Conservation (phyloP, 768 basidiomycete genomes). For the Gelatoporia subvermispora region DNA sequence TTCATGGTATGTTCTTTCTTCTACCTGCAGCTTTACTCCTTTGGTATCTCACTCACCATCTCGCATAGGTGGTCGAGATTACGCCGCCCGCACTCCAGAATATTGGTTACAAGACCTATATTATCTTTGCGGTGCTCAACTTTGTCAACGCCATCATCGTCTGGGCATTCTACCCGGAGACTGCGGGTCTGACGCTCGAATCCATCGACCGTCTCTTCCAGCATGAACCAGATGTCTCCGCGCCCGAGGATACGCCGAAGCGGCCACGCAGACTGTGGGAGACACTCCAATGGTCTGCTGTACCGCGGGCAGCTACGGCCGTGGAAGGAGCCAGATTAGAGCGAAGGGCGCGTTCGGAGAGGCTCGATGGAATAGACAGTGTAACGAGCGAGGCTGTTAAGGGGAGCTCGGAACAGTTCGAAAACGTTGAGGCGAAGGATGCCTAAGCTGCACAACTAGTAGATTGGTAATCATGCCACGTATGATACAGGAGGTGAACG, state of each 20-base stretch:
- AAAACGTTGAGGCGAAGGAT: background rate
- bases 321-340: background rate
- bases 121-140: conserved; percentile 42
- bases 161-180: conserved; percentile 27
- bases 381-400: background rate
- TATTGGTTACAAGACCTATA: conserved; percentile 39
- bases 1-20: conserved; percentile 1
- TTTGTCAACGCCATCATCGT: conserved; percentile 39
- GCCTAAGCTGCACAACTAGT: too few relatives aligned
- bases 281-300: background rate
- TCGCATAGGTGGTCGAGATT: conserved; percentile 32
- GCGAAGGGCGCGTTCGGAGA: background rate
- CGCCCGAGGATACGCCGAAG: background rate
- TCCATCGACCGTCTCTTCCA: conserved; percentile 6
- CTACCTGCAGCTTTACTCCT: background rate
- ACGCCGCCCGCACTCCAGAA: conserved; percentile 39
- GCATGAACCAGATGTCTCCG: background rate
- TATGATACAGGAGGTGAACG: too few relatives aligned
- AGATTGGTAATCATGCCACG: too few relatives aligned
- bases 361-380: background rate
- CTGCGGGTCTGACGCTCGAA: conserved; percentile 2
- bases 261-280: background rate
- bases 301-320: background rate
- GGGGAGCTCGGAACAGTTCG: background rate
- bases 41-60: background rate